Evolutionary conservation across 2,329 filamentous ascomycete species (phyloP), one percentile per base, ranked within the genome.

Genomic region (Beauveria pseudobassiana): DNA sequence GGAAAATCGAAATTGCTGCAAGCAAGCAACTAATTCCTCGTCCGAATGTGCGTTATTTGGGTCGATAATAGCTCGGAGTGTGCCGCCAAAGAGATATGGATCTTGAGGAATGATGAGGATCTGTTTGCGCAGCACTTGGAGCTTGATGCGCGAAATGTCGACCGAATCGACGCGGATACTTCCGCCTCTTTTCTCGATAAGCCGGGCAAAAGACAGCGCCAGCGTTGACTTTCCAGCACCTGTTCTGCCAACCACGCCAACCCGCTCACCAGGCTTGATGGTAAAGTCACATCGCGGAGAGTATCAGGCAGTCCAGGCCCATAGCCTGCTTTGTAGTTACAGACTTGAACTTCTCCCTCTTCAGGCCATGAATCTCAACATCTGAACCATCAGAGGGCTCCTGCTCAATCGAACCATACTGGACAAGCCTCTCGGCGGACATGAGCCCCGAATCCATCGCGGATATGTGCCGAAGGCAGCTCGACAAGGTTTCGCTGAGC

Each of bases 31-130:
- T 2, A 91, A 80, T 67, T 87, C 85, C 1, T 72, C 75, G 65
- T 91, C 87, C 2, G 76, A 79, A 69, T 88, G 82, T 63, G 86
- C 76, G 62, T 84, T 77, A 67, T 90, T 89, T 1, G 88, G 84
- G 69, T 91, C 88, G 9, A 91, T 78, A 67, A 90, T 90, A 22
- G 78, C 82, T 42, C 87, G 80, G 20, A 91, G 76, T 0, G 87
- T 89, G 20, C 88, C 88, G 1, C 84, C 87, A 74, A 91, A 91
- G 7, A 91, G 78, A 1, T 90, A 86, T 0, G 88, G 88, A 66
- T 91, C 87, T 71, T 75, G 86, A 0, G 88, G 87, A 58, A 91
- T 90, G 67, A 91, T 90, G 34, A 87, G 85, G 0, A 91, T 73
- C 0, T 87, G 79, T 20, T 81, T 84, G n/a, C 88, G 82, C 3